Percentiles rank a stretch among this genome's conserved stretches.
These are phyloP conservation scores for Macrolepiota fuliginosa DNA, from an alignment of 768 basidiomycete genomes.

Conservation along the genomic window DNA sequence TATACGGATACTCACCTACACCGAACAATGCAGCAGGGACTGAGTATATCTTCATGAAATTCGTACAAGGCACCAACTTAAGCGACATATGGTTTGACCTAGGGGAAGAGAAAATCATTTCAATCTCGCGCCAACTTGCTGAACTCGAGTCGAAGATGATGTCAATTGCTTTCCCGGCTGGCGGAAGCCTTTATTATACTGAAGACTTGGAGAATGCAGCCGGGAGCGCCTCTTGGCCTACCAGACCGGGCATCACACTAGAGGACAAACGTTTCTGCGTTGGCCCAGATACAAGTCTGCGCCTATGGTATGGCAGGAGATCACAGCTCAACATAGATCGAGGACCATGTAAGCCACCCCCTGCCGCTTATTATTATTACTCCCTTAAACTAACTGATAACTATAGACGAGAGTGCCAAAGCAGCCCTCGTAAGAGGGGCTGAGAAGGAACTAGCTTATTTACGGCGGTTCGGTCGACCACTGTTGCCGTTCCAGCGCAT, in stretches of 20 bases:
- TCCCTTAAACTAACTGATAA: conserved; percentile 28
- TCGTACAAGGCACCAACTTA: conserved; percentile 35
- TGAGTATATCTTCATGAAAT: conserved; percentile 48
- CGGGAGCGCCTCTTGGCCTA: no score
- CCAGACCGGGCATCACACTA: conserved; percentile 32
- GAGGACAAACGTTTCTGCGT: conserved; percentile 41
- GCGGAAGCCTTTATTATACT: conserved; percentile 41
- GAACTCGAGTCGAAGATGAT: conserved; percentile 45
- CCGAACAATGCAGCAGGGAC: conserved; percentile 38
- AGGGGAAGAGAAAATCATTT: conserved; percentile 34
- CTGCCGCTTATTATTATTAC: conserved; percentile 23
- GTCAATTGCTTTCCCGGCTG: conserved; percentile 40
- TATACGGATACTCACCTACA: conserved; percentile 40
- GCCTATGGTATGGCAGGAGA: conserved; percentile 50
- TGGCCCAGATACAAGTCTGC: conserved; percentile 41
- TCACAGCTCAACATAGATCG: conserved; percentile 45
- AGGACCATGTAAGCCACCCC: conserved; percentile 48
- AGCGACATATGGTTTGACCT: conserved; percentile 40
- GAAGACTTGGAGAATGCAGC: conserved; percentile 40
- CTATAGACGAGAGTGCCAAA: conserved; percentile 43
- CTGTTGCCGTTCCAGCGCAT: conserved; percentile 38
- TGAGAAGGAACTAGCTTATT: conserved; percentile 47
- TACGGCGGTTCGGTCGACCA: conserved; percentile 46
- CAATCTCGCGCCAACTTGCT: conserved; percentile 41
- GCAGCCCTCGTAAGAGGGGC: conserved; percentile 40